Evolutionary conservation across 768 basidiomycete genomes (phyloP).

Genomic region (Rhizopogon vinicolor): DNA sequence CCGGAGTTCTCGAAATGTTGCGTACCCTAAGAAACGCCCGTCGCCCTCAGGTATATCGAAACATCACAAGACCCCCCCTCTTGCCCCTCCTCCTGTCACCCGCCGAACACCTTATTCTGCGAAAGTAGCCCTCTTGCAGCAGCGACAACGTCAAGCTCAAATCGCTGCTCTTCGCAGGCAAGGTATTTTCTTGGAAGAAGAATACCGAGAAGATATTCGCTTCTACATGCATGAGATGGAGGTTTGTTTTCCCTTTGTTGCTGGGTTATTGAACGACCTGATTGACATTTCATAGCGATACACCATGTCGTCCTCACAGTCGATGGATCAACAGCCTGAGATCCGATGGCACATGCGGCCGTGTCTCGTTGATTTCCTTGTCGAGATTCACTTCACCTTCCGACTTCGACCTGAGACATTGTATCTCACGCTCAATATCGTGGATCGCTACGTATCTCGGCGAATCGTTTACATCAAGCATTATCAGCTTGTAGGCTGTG

Average conservation of each 20-base stretch:
- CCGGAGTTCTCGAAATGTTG: conserved; percentile 56
- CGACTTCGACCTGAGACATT: conserved; percentile 97
- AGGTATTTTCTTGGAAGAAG: conserved; percentile 84
- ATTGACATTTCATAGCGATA: conserved; percentile 43
- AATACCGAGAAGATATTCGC: conserved; percentile 91
- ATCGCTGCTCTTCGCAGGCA: conserved; percentile 65
- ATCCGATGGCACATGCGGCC: conserved; percentile 99
- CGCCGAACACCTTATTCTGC: conserved; percentile 65
- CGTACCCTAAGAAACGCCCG: conserved; percentile 84
- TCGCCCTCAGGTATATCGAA: conserved; percentile 78
- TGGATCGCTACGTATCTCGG: conserved; percentile 98
- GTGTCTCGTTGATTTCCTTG: conserved; percentile 96
- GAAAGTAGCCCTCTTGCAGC: conserved; percentile 54
- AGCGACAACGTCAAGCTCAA: conserved; percentile 67
- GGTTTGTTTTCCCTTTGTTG: conserved; percentile 49
- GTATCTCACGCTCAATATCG: conserved; percentile 97
- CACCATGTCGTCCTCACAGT: conserved; percentile 89
- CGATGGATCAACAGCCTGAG: conserved; percentile 99
- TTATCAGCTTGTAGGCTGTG: conserved; percentile 98
- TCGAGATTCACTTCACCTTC: conserved; percentile 98
- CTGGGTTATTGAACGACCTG: conserved; percentile 4
- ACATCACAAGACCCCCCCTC: conserved; percentile 50
- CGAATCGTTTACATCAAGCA: conserved; percentile 99
- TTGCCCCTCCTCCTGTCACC: conserved; percentile 40
- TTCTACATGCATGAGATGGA: conserved; percentile 98